Evolutionary conservation across 805 yeast species (phyloP).

Genomic region (Hanseniaspora jakobsenii): DNA sequence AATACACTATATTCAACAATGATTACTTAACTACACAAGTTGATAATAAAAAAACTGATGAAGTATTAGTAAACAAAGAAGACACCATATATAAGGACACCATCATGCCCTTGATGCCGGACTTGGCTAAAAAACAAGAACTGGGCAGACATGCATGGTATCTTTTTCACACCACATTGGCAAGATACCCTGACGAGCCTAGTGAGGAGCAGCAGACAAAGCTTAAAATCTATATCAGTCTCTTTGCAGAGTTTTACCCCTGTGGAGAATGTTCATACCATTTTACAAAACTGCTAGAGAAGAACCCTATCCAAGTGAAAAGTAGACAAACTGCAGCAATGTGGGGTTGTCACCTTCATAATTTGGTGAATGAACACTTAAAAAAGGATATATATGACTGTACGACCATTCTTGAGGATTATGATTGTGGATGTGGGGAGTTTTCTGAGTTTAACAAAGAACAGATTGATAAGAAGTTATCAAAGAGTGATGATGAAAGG

Average conservation of each 20-base stretch:
- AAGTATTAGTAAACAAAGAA: neutral
- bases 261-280: slow-evolving; percentile 96
- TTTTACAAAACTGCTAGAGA: slow-evolving; percentile 53
- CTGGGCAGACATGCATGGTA: slow-evolving; percentile 90
- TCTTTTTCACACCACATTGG: slow-evolving; percentile 78
- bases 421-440: slow-evolving; percentile 94
- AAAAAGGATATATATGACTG: slow-evolving; percentile 72
- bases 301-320: slow-evolving; percentile 75
- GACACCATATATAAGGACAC: slow-evolving; percentile 13
- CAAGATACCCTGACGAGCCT: slow-evolving; percentile 84
- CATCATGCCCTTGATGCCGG: slow-evolving; percentile 91
- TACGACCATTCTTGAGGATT: slow-evolving; percentile 69
- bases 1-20: slow-evolving; percentile 3
- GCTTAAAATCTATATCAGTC: slow-evolving; percentile 47
- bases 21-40: neutral
- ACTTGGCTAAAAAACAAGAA: slow-evolving; percentile 55
- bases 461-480: too few relatives aligned
- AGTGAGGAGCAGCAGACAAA: slow-evolving; percentile 49
- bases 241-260: slow-evolving; percentile 88
- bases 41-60: neutral
- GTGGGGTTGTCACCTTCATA: slow-evolving; percentile 94
- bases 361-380: slow-evolving; percentile 65
- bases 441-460: slow-evolving; percentile 31
- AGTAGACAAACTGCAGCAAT: slow-evolving; percentile 70
- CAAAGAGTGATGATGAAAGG: slow-evolving; percentile 17